Evolutionary conservation across 73 alveolate genomes (phyloP).

Genomic region (Diophrys sp.): DNA sequence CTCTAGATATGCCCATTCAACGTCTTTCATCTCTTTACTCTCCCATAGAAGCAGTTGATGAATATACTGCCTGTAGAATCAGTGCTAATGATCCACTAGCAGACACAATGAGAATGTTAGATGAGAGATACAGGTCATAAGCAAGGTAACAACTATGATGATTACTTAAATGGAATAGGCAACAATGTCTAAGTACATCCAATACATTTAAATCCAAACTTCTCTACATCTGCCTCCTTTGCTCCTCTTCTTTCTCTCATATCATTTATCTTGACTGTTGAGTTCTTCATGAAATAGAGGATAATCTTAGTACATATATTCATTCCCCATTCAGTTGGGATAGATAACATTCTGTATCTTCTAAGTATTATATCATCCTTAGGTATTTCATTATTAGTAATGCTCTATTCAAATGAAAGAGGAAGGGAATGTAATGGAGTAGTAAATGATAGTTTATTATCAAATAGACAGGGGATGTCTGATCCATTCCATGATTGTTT

Average conservation of each 20-base stretch:
- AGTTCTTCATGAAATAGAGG: background rate
- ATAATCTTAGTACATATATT: background rate
- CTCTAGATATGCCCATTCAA: too few species aligned
- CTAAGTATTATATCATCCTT: slow-evolving; percentile 17
- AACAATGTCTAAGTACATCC: slow-evolving; percentile 1
- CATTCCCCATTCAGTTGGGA: slow-evolving; percentile 13
- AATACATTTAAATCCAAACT: slow-evolving; percentile 42
- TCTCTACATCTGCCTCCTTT: background rate
- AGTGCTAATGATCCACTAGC: too few species aligned
- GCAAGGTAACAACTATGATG: too few species aligned
- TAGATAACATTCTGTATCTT: slow-evolving; percentile 10
- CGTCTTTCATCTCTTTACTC: too few species aligned
- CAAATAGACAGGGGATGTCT: slow-evolving; percentile 43
- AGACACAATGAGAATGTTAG: too few species aligned
- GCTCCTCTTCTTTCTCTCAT: background rate
- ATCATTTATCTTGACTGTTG: background rate
- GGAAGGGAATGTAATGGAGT: slow-evolving; percentile 24
- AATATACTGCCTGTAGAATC: too few species aligned
- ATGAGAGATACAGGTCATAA: too few species aligned
- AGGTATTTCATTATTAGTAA: background rate
- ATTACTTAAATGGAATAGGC: slow-evolving; percentile 8
- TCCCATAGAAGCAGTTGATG: too few species aligned
- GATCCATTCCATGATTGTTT: slow-evolving; percentile 35
- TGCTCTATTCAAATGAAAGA: slow-evolving; percentile 3
- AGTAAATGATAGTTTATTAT: slow-evolving; percentile 15